Evolutionary conservation across 2,329 filamentous ascomycete species (phyloP).

Genomic region (Claviceps sp.): DNA sequence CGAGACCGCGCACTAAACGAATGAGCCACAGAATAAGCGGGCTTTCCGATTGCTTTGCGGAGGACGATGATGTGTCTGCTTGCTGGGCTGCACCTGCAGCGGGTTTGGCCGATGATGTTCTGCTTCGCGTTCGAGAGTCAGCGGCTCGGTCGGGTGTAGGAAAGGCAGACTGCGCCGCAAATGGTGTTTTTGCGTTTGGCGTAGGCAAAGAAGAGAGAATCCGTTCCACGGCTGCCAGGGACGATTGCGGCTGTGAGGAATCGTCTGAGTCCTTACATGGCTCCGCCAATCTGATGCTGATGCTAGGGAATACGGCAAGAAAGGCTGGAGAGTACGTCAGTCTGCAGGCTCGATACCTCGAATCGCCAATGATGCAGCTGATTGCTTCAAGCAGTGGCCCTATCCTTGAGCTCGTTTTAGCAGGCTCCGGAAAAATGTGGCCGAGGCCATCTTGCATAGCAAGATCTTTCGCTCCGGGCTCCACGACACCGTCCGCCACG

Average conservation of each 20-base stretch:
- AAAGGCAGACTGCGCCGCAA: constrained; percentile 13
- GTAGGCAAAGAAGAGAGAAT: constrained; percentile 45
- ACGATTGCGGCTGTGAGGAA: constrained; percentile 13
- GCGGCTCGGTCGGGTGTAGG: constrained; percentile 11
- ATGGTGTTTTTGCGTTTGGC: constrained; percentile 21
- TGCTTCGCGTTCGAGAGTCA: constrained; percentile 17
- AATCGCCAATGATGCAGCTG: constrained; percentile 62
- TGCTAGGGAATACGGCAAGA: constrained; percentile 52
- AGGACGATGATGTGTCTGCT: constrained; percentile 15
- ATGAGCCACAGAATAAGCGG: constrained; percentile 64
- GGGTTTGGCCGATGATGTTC: constrained; percentile 15
- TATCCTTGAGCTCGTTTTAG: constrained; percentile 45
- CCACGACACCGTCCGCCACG: constrained; percentile 52
- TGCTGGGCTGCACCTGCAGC: constrained; percentile 8
- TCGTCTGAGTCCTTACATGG: constrained; percentile 32
- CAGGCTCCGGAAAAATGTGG: constrained; percentile 46
- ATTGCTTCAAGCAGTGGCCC: constrained; percentile 65
- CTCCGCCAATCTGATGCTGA: constrained; percentile 37
- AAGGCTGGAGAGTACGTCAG: constrained; percentile 56
- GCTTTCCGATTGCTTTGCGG: constrained; percentile 50
- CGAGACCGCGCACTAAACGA: constrained; percentile 42
- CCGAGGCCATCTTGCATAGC: constrained; percentile 40
- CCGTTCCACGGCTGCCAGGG: constrained; percentile 45
- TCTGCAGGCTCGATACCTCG: constrained; percentile 62
- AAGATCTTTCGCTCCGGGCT: constrained; percentile 46